Conservation (phyloP, 1,284 basidiomycete genomes). For the Pseudozyma sp. region DNA sequence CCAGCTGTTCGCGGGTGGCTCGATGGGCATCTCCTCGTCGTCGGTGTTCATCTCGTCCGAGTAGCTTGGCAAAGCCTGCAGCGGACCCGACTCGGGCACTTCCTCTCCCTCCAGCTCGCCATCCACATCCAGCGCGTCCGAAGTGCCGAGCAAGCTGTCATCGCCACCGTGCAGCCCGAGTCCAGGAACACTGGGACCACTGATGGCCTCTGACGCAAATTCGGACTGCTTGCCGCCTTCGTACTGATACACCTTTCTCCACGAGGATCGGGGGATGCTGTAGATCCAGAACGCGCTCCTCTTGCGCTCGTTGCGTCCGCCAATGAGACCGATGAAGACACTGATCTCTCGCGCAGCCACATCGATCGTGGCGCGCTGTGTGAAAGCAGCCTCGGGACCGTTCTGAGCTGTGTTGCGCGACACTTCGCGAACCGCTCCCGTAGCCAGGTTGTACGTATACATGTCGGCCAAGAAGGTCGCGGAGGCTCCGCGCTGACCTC, state of each 20-base stretch:
- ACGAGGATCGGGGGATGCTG: constrained; percentile 52
- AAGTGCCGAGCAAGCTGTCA: constrained; percentile 8
- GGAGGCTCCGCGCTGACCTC: constrained; percentile 63
- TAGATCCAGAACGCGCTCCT: constrained; percentile 61
- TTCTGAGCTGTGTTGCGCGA: constrained; percentile 47
- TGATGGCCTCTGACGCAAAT: constrained; percentile 29
- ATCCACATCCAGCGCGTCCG: constrained; percentile 24
- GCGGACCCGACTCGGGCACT: constrained; percentile 45
- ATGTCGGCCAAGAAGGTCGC: constrained; percentile 67
- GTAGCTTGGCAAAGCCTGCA: constrained; percentile 43
- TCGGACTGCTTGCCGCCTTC: constrained; percentile 44
- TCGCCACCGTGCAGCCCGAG: constrained; percentile 17
- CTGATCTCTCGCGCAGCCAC: constrained; percentile 58
- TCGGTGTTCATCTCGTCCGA: constrained; percentile 42
- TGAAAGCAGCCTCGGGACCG: constrained; percentile 66
- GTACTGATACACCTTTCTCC: constrained; percentile 56
- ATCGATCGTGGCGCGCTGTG: constrained; percentile 66
- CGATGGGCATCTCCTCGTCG: constrained; percentile 48
- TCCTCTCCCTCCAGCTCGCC: constrained; percentile 49
- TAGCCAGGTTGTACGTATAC: constrained; percentile 62
- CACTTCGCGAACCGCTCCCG: constrained; percentile 53
- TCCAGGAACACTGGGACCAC: constrained; percentile 6
- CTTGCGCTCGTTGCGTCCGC: constrained; percentile 49
- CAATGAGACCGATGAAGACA: constrained; percentile 63
- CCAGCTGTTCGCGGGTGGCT: constrained; percentile 45